These are phyloP conservation scores for Lolium rigidum DNA, from an alignment of 176 grass and related monocot genomes.

Conservation along the genomic window DNA sequence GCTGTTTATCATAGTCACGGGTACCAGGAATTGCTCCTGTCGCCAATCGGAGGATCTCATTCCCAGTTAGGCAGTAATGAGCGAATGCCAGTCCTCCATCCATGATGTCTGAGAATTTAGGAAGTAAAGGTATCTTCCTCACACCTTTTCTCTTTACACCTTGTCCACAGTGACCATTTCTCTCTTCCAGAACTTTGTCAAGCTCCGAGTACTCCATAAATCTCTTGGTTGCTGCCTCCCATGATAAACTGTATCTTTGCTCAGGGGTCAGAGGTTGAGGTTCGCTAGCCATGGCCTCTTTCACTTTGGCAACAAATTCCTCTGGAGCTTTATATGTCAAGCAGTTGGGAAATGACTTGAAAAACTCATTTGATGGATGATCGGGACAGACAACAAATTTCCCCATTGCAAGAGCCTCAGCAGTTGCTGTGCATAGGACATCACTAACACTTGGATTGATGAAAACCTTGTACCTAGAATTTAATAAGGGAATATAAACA, in stretches of 20 bases:
- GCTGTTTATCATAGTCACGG: conserved; percentile 78
- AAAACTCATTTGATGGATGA: conserved; percentile 94
- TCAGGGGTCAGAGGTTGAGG: conserved; percentile 78
- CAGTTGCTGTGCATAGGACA: conserved; percentile 89
- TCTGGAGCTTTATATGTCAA: conserved; percentile 83
- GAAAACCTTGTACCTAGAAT: conserved; percentile 89
- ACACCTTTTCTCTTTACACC: conserved; percentile 35
- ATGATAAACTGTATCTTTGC: conserved; percentile 76
- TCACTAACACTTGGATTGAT: conserved; percentile 94
- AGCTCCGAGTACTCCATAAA: conserved; percentile 89
- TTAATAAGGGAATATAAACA: conserved; percentile 23
- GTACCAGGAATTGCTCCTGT: conserved; percentile 84
- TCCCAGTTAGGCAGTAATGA: conserved; percentile 85
- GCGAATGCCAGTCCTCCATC: conserved; percentile 78
- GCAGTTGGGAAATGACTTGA: conserved; percentile 93
- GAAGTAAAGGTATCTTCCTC: conserved; percentile 53
- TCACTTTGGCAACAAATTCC: conserved; percentile 72
- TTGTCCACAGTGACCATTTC: conserved; percentile 17
- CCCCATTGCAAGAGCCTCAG: conserved; percentile 93
- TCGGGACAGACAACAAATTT: conserved; percentile 96
- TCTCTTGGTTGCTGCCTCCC: conserved; percentile 89
- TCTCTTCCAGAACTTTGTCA: conserved; percentile 69
- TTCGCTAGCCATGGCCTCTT: conserved; percentile 73
- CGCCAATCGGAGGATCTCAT: conserved; percentile 72
- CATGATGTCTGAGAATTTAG: conserved; percentile 58